Evolutionary conservation across 2,329 filamentous ascomycete genomes (phyloP).

Genomic region (Fusarium continuum): DNA sequence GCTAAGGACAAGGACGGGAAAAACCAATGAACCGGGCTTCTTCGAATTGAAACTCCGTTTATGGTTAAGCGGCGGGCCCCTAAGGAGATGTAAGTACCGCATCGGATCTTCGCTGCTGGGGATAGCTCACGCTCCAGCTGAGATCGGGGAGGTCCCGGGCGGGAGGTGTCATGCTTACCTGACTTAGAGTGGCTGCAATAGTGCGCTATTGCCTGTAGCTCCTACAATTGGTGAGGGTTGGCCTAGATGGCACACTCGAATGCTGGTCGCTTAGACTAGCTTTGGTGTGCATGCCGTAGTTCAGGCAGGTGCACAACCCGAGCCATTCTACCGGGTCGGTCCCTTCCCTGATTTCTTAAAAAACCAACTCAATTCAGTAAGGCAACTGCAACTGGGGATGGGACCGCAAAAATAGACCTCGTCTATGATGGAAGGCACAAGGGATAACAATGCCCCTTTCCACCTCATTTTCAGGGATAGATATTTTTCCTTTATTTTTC

Average conservation of each 20-base stretch:
- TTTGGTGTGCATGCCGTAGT: conserved; percentile 8
- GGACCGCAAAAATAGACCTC: conserved; percentile 4
- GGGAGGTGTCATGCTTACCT: conserved; percentile 21
- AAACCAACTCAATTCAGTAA: neutral
- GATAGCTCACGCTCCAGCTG: conserved; percentile 15
- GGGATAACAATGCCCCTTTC: conserved; percentile 1
- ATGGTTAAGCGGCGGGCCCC: conserved; percentile 27
- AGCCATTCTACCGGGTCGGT: conserved; percentile 23
- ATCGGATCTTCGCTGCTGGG: conserved; percentile 25
- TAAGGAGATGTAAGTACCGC: conserved; percentile 23
- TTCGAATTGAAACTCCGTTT: conserved; percentile 2
- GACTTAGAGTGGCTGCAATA: conserved; percentile 26
- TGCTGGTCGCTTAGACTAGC: neutral
- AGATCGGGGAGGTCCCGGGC: conserved; percentile 11
- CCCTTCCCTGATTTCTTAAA: conserved; percentile 25
- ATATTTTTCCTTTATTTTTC: too few species aligned
- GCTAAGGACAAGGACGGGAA: too few species aligned
- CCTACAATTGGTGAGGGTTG: neutral
- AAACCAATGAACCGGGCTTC: conserved; percentile 1
- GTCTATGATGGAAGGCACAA: conserved; percentile 7
- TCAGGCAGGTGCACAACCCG: conserved; percentile 18
- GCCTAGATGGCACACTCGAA: neutral
- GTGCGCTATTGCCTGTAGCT: neutral
- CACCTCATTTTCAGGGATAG: conserved; percentile 18
- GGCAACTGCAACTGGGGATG: neutral